These are phyloP conservation scores for Microsporum audouinii DNA, from an alignment of 2,329 filamentous ascomycete genomes.

Conservation along the genomic window DNA sequence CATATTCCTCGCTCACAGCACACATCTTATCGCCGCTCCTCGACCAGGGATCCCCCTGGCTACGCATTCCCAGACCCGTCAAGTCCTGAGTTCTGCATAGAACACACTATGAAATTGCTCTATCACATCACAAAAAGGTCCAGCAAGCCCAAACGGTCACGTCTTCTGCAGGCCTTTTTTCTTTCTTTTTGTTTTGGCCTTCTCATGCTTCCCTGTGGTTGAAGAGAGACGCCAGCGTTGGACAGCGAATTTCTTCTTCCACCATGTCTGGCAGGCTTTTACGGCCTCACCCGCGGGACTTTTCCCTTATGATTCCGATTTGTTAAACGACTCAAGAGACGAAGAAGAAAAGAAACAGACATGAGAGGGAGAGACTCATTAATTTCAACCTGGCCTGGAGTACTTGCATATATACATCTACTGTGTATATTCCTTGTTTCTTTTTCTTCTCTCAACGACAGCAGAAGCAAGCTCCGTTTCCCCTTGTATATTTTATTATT, in stretches of 20 bases:
- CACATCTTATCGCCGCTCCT: not conserved
- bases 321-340: not conserved
- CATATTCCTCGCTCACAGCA: not conserved
- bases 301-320: not conserved
- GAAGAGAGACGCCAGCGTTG: not conserved
- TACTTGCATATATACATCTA: not conserved
- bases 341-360: not conserved
- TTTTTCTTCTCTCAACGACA: not conserved
- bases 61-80: not conserved
- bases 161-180: not conserved
- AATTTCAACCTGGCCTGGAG: not conserved
- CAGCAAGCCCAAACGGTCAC: not conserved
- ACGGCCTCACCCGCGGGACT: not conserved
- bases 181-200: not conserved
- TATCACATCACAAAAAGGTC: not conserved
- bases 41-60: not conserved
- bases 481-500: not conserved
- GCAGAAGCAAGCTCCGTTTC: not conserved
- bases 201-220: not conserved
- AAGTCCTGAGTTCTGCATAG: not conserved
- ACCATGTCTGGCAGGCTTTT: not conserved
- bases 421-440: no score
- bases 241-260: not conserved
- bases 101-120: not conserved
- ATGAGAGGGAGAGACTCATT: not conserved